These are phyloP conservation scores for Eimeria tenella DNA, from an alignment of 169 alveolate genomes.

Conservation along the genomic window DNA sequence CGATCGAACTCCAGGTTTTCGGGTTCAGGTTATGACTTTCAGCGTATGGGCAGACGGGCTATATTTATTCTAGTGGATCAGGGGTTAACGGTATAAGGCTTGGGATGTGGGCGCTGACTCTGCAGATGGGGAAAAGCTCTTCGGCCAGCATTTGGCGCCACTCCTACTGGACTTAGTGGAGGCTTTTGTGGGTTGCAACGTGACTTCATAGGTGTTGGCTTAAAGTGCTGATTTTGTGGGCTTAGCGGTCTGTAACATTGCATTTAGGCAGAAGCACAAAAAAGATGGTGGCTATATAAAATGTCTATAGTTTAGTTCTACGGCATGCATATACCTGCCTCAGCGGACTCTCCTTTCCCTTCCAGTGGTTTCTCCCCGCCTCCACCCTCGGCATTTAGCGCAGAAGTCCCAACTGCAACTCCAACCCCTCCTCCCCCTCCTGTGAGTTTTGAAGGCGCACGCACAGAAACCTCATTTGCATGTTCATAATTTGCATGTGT, in stretches of 20 bases:
- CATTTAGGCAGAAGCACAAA: no score
- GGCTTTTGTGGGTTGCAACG: conserved; percentile 40
- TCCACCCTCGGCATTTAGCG: conserved; percentile 28
- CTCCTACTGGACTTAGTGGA: conserved; percentile 25
- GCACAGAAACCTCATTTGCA: no score
- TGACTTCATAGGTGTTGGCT: background rate
- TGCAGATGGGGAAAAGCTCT: conserved; percentile 76
- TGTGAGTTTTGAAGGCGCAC: background rate
- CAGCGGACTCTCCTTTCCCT: conserved; percentile 70
- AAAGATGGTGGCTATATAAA: no score
- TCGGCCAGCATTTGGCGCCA: conserved; percentile 59
- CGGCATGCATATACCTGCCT: background rate
- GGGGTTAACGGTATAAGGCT: background rate
- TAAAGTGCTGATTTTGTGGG: background rate
- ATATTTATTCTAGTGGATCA: background rate
- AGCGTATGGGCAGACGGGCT: no score
- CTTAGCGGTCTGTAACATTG: background rate
- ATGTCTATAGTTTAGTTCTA: no score
- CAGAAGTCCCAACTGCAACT: conserved; percentile 62
- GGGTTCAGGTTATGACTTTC: background rate
- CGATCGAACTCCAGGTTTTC: background rate
- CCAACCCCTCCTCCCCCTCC: conserved; percentile 74
- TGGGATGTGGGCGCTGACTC: background rate
- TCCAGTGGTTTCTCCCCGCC: conserved; percentile 51
- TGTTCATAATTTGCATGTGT: background rate